Evolutionary conservation across 169 alveolate species (phyloP).

Genomic region (Blepharisma undulans): DNA sequence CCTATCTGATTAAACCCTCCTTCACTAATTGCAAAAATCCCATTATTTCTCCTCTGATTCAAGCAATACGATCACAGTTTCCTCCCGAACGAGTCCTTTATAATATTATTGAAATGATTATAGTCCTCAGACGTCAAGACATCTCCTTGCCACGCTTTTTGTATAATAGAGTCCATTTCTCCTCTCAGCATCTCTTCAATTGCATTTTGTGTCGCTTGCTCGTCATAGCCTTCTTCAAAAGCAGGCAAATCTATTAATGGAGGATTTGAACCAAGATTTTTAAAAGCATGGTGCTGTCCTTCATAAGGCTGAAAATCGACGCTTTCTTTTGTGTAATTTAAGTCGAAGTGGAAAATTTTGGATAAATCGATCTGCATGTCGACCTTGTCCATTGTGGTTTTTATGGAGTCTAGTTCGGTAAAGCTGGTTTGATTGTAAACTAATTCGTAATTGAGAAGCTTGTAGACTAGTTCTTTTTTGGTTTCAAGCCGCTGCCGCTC

Average conservation of each 20-base stretch:
- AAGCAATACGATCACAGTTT: not conserved
- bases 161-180: not conserved
- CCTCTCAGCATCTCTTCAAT: not conserved
- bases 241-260: not conserved
- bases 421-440: not conserved
- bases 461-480: not conserved
- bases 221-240: not conserved
- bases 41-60: not conserved
- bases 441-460: not conserved
- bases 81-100: not conserved
- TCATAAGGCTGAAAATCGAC: slow-evolving; percentile 11
- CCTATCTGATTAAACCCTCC: not conserved
- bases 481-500: not conserved
- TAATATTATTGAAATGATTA: not conserved
- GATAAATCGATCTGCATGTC: not conserved
- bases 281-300: slow-evolving; percentile 16
- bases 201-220: not conserved
- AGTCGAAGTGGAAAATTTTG: not conserved
- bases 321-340: not conserved
- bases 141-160: slow-evolving; percentile 12
- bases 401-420: not conserved
- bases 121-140: not conserved
- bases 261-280: slow-evolving; percentile 6
- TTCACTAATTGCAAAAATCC: not conserved
- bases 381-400: not conserved